Base-by-base conservation (phyloP, 768 basidiomycete species). In the Tremella mesenterica region DNA sequence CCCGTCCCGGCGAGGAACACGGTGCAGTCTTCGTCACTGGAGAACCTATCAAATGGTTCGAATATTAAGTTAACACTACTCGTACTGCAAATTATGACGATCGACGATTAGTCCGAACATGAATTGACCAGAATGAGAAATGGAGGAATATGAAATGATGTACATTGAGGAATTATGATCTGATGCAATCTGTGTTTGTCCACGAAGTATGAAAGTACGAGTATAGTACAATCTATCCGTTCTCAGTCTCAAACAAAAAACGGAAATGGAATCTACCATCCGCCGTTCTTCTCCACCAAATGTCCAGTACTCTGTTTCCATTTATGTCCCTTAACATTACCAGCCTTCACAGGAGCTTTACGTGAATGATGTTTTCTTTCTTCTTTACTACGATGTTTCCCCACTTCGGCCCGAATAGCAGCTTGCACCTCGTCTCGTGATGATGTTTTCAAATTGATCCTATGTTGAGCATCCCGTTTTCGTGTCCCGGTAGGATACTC, bases 241-340 rank as follows among this genome's bases (percentile, higher is more conserved):
- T n/a, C n/a, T n/a, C n/a, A n/a, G n/a, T n/a, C n/a, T n/a, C n/a
- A n/a, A n/a, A n/a, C n/a, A n/a, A n/a, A n/a, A n/a, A 5, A 41
- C 33, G 12, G n/a, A 41, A 18, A 23, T 23, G 31, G 21, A 38
- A 33, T 38, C 34, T 48, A 61, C 59, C 59, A 60, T 25, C 67
- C 63, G 45, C 43, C 49, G 28, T 44, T 54, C 55, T 68, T 65
- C 14, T 63, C 69, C 3, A 71, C 68, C 41, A 61, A n/a, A 31
- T 58, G 60, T 26, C 59, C 58, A 14, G 56, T 58, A 34, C 61
- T 70, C 4, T 41, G 51, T 60, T 73, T 73, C 72, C 72, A 73
- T 44, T 73, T 73, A 33, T 68, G 63, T 6, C 72, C 72, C 56
- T 73, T 71, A 21, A 50, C 56, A 31, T 70, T 70, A 4, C 72